A percentile compares a stretch with the other conserved stretches of the same genome.
These are phyloP conservation scores for Adansonia digitata DNA, from an alignment of 345 rosid species.

Conservation along the genomic window DNA sequence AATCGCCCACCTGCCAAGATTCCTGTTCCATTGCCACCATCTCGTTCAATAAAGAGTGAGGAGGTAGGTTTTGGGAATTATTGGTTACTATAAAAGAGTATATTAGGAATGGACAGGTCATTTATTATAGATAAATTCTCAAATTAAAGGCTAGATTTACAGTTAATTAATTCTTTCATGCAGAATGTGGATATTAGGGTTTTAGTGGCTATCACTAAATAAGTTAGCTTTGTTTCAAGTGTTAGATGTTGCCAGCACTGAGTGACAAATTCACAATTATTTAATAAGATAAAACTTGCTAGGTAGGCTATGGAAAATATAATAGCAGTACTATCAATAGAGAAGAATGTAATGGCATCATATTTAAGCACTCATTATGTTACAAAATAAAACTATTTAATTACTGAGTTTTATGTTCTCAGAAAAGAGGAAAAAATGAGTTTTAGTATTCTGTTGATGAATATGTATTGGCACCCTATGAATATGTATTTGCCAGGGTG, in stretches of 20 bases:
- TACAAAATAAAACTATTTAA: neutral
- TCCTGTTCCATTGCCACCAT: slow-evolving; percentile 72
- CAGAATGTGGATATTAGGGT: neutral
- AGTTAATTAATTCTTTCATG: neutral
- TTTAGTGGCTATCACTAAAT: neutral
- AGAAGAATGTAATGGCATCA: too few species aligned
- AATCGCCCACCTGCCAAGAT: slow-evolving; percentile 84
- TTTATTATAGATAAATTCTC: neutral
- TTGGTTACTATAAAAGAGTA: neutral
- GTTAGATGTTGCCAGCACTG: neutral
- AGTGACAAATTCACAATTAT: neutral
- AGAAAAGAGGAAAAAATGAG: too few species aligned
- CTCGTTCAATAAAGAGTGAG: slow-evolving; percentile 49
- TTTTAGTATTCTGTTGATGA: neutral
- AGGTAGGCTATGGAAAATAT: neutral
- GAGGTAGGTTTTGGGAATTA: slow-evolving; percentile 40
- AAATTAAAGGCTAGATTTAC: neutral
- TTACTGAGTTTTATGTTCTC: neutral
- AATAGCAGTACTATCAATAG: neutral
- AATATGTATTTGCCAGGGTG: too few species aligned
- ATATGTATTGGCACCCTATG: slow-evolving; percentile 1
- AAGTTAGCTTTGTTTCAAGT: neutral
- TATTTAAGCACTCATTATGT: neutral
- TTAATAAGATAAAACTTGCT: neutral
- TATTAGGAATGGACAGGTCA: neutral